A percentile compares a stretch with the other conserved stretches of the same genome.
Conservation (phyloP, 1,139 yeast species). For the Pichia sp. region DNA sequence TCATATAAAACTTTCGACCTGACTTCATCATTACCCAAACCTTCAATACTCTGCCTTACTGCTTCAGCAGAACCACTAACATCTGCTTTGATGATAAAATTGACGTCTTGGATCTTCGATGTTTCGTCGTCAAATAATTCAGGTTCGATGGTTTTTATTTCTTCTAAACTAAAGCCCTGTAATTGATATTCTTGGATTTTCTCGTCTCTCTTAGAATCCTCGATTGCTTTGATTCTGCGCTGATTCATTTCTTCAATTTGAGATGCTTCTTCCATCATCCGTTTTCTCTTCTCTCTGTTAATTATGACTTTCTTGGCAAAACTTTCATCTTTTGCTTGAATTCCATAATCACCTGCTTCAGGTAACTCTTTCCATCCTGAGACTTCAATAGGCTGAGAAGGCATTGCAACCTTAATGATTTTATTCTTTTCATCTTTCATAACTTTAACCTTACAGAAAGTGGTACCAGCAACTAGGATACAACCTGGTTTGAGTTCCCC, state of each 20-base stretch:
- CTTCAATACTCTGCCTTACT: conserved; percentile 64
- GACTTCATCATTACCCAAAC: conserved; percentile 84
- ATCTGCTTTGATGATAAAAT: conserved; percentile 81
- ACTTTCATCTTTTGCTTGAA: conserved; percentile 72
- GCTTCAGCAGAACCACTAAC: conserved; percentile 72
- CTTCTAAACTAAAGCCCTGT: conserved; percentile 51
- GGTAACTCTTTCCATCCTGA: conserved; percentile 96
- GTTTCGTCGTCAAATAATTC: conserved; percentile 31
- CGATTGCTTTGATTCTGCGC: conserved; percentile 44
- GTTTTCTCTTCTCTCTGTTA: conserved; percentile 54
- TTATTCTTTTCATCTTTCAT: conserved; percentile 75
- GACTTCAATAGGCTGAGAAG: conserved; percentile 87
- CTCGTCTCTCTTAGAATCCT: conserved; percentile 47
- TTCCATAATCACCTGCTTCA: conserved; percentile 80
- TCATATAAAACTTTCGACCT: conserved; percentile 60
- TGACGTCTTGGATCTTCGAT: conserved; percentile 38
- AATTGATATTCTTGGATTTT: conserved; percentile 51
- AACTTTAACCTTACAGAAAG: conserved; percentile 83
- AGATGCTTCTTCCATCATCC: conserved; percentile 56
- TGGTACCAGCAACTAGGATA: conserved; percentile 74
- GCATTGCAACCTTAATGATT: conserved; percentile 63
- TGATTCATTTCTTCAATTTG: conserved; percentile 71
- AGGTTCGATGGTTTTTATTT: conserved; percentile 33
- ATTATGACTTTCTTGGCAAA: conserved; percentile 71
- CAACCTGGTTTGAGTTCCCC: conserved; percentile 73